Base-by-base conservation (phyloP, 371 early-diverging fungal species). In the Mortierella sp. region DNA sequence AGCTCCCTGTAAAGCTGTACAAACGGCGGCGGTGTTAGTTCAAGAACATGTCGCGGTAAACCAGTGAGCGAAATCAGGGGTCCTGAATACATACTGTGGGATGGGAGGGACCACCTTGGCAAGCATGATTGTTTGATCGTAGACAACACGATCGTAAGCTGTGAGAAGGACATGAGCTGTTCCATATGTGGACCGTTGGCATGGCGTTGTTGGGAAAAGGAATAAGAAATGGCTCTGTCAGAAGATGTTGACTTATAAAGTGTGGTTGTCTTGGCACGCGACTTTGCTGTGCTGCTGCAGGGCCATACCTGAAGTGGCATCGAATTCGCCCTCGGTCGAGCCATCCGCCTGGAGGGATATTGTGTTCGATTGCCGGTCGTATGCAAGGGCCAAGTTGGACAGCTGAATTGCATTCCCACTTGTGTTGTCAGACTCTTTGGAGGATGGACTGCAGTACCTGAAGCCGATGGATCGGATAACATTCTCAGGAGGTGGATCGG, bases 401-500 rank as follows among this genome's bases (percentile, higher is more conserved):
- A 67, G 43, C 2, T 39, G 40, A 16, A 67, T 54, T 19, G 25
- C 25, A 44, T 14, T 21, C 6, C 27, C 13, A 3, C 24, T 37
- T 5, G 25, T 16, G 25, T 12, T 5, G n/a, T 34, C 25, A 1
- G 45, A 27, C 10, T 31, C n/a, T 39, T 31, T 8, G 6, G 53
- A 28, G 2, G 21, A 25, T 24, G 54, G 16, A 12, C 37, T 17
- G 29, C 76, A 74, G 2, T 40, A 28, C 8, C 57, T 51, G 40
- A 74, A 74, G 10, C 74, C 76, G 22, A 68, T 60, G 3, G 76
- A 74, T 1, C 52, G 63, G 37, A 74, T 68, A 25, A 64, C 51
- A 24, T 31, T 63, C 16, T 52, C 54, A 13, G 49, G 37, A 24
- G 55, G 7, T 19, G 22, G 5, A 50, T 7, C 6, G 4, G 9